Evolutionary conservation across 768 basidiomycete species (phyloP).

Genomic region (Tricholoma furcatifolium): DNA sequence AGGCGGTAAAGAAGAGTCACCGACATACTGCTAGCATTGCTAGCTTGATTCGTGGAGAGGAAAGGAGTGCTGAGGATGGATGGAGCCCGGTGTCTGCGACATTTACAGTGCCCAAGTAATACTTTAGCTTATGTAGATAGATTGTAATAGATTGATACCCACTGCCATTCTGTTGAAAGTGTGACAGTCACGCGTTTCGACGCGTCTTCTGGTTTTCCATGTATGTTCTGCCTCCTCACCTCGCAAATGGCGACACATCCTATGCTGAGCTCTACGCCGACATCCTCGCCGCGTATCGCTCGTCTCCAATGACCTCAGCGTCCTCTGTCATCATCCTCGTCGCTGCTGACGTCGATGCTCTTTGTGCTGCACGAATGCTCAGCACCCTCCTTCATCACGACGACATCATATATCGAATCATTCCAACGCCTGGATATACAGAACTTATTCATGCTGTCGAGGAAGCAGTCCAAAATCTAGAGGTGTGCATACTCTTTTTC

Average conservation of each 20-base stretch:
- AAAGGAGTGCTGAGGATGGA: conserved; percentile 72
- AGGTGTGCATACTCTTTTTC: conserved; percentile 45
- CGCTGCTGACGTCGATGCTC: conserved; percentile 87
- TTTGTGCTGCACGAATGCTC: conserved; percentile 90
- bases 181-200: conserved; percentile 14
- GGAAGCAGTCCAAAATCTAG: conserved; percentile 62
- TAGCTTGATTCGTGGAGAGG: conserved; percentile 75
- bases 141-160: conserved; percentile 10
- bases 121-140: too few relatives aligned
- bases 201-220: conserved; percentile 30
- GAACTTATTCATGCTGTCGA: conserved; percentile 68
- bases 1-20: conserved; percentile 45
- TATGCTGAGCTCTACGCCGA: conserved; percentile 73
- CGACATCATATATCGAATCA: conserved; percentile 86
- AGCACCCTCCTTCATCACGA: conserved; percentile 89
- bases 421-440: conserved; percentile 84
- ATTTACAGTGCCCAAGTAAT: conserved; percentile 9
- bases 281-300: conserved; percentile 70
- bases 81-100: conserved; percentile 69
- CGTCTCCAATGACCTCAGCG: conserved; percentile 73
- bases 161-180: too few relatives aligned
- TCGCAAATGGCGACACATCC: conserved; percentile 57
- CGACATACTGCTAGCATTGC: conserved; percentile 84
- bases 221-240: conserved; percentile 73
- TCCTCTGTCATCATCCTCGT: conserved; percentile 85